Evolutionary conservation across 2,329 filamentous ascomycete genomes (phyloP).

Genomic region (Proliferodiscus dingleyae): DNA sequence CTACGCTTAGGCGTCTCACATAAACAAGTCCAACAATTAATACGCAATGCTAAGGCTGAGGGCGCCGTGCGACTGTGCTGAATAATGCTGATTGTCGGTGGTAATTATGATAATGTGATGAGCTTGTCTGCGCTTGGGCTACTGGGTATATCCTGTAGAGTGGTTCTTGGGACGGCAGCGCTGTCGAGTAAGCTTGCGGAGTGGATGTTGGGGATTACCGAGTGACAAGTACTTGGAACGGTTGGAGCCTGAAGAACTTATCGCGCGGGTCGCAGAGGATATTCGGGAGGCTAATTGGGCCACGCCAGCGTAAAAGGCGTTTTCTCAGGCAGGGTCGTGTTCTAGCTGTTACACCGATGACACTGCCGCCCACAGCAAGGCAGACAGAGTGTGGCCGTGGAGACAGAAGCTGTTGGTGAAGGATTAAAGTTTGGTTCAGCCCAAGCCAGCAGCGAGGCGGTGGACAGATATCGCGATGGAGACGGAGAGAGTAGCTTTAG

Average conservation of each 20-base stretch:
- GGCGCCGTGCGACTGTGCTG: not conserved
- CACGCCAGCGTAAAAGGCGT: not conserved
- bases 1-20: not conserved
- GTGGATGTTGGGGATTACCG: not conserved
- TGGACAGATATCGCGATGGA: too few relatives aligned
- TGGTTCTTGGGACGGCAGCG: constrained; percentile 6
- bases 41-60: not conserved
- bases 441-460: too few relatives aligned
- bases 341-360: not conserved
- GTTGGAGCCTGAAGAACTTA: not conserved
- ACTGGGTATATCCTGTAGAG: constrained; percentile 8
- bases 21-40: not conserved
- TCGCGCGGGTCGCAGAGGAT: not conserved
- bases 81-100: constrained; percentile 5
- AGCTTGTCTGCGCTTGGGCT: constrained; percentile 1
- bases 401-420: not conserved
- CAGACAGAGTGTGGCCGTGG: not conserved
- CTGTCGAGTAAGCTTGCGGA: not conserved
- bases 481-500: too few relatives aligned
- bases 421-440: not conserved
- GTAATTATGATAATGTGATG: not conserved
- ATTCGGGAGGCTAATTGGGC: not conserved
- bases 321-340: not conserved
- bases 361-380: not conserved
- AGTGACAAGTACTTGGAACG: not conserved